Conservation (phyloP, 83 land plant genomes). For the Larix sibirica region DNA sequence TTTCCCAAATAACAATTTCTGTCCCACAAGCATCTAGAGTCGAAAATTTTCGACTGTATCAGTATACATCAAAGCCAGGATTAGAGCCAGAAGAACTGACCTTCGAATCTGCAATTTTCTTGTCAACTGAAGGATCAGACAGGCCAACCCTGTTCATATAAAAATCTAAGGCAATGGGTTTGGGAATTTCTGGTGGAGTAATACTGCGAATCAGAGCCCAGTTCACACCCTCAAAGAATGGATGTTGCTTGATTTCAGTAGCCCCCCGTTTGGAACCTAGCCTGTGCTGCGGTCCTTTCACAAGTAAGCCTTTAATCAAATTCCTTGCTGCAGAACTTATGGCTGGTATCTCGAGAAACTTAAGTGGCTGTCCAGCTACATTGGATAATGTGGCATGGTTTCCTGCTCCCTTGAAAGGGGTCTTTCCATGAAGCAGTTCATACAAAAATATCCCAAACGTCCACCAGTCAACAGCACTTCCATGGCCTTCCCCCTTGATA, state of each 20-base stretch:
- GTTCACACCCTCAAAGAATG: conserved; percentile 61
- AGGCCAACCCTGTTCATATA: conserved; percentile 1
- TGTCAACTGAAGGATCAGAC: conserved; percentile 25
- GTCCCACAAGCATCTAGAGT: not conserved
- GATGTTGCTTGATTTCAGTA: conserved; percentile 65
- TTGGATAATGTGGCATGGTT: conserved; percentile 67
- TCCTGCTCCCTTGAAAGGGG: conserved; percentile 66
- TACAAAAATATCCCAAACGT: conserved; percentile 72
- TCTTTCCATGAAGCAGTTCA: conserved; percentile 61
- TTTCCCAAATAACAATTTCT: not conserved
- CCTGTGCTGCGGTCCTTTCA: conserved; percentile 63
- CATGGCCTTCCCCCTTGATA: conserved; percentile 69
- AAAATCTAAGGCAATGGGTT: conserved; percentile 31
- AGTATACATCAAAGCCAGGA: conserved; percentile 60
- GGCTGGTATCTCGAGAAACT: conserved; percentile 47
- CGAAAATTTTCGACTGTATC: not conserved
- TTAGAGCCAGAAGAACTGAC: conserved; percentile 45
- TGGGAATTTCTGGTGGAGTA: conserved; percentile 60
- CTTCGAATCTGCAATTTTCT: conserved; percentile 28
- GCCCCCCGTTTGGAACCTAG: conserved; percentile 61
- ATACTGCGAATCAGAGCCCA: conserved; percentile 65
- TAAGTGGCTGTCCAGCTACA: conserved; percentile 62
- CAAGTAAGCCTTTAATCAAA: conserved; percentile 53
- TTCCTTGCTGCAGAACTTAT: conserved; percentile 58
- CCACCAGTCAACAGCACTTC: conserved; percentile 82